These are phyloP conservation scores for Pythium apleroticum DNA, from an alignment of 352 stramenopile species.

Conservation along the genomic window DNA sequence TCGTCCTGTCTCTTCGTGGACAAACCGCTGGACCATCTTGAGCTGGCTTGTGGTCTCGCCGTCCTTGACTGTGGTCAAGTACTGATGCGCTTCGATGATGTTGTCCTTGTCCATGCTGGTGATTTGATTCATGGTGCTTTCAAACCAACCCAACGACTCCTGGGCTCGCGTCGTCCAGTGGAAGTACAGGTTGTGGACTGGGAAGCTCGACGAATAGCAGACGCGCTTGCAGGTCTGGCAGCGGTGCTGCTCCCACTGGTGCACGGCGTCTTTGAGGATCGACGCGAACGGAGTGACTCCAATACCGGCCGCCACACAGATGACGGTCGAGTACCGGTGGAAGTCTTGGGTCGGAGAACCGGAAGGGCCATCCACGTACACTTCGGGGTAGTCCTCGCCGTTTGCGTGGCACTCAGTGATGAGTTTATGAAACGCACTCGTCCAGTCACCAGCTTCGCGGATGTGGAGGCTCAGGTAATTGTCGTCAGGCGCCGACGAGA, in stretches of 20 bases:
- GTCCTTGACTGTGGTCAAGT: constrained; percentile 79
- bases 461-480: constrained; percentile 85
- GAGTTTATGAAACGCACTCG: constrained; percentile 51
- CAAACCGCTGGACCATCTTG: constrained; percentile 84
- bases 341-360: constrained; percentile 76
- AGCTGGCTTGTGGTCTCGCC: constrained; percentile 70
- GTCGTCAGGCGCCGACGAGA: constrained; percentile 84
- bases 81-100: constrained; percentile 81
- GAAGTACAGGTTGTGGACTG: constrained; percentile 86
- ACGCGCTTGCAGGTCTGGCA: constrained; percentile 75
- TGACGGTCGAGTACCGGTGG: constrained; percentile 69
- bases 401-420: constrained; percentile 63
- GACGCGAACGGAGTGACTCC: constrained; percentile 83
- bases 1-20: constrained; percentile 70
- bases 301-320: constrained; percentile 75
- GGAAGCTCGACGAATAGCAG: constrained; percentile 65
- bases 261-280: constrained; percentile 74
- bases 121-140: constrained; percentile 86
- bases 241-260: constrained; percentile 73
- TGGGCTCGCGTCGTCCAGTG: constrained; percentile 83
- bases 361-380: constrained; percentile 76
- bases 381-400: constrained; percentile 58
- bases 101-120: constrained; percentile 71
- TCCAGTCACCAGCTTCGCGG: constrained; percentile 74
- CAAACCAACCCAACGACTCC: constrained; percentile 82